These are phyloP conservation scores for Vitis hybrid DNA, from an alignment of 177 flowering plant species.

Conservation along the genomic window DNA sequence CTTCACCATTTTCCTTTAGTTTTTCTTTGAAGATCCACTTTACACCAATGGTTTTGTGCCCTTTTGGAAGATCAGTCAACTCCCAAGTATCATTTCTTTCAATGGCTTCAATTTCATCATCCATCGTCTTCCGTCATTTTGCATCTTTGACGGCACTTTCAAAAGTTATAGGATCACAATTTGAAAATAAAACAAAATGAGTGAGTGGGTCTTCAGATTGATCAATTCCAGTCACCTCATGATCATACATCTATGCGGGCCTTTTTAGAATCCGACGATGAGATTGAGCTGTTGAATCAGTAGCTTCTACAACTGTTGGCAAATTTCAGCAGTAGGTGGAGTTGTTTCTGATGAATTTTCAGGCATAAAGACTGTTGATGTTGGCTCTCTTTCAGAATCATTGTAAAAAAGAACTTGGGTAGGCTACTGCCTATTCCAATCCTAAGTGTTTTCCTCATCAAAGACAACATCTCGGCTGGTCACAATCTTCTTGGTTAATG, in stretches of 20 bases:
- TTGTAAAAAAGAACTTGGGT: constrained; percentile 9
- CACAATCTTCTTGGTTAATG: too few species aligned
- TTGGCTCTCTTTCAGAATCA: constrained; percentile 10
- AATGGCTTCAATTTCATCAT: not conserved
- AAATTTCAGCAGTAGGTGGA: constrained; percentile 6
- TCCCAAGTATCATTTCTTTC: too few species aligned
- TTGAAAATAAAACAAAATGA: too few species aligned
- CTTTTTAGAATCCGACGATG: too few species aligned
- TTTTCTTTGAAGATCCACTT: not conserved
- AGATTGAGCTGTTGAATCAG: too few species aligned
- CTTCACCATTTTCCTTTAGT: not conserved
- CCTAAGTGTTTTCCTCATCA: constrained; percentile 1
- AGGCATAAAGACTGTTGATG: too few species aligned
- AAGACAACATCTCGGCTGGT: too few species aligned
- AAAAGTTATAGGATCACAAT: not conserved
- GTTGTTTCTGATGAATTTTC: not conserved
- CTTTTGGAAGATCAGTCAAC: too few species aligned
- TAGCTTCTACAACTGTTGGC: not conserved
- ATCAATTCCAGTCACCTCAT: too few species aligned
- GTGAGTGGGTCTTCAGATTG: too few species aligned
- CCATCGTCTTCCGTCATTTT: constrained; percentile 9
- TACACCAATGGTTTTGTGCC: not conserved
- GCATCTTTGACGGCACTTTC: not conserved
- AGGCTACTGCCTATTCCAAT: constrained; percentile 2
- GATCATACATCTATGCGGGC: too few species aligned